Evolutionary conservation across 306 rosid species (phyloP).

Genomic region (Vachellia collinsii): DNA sequence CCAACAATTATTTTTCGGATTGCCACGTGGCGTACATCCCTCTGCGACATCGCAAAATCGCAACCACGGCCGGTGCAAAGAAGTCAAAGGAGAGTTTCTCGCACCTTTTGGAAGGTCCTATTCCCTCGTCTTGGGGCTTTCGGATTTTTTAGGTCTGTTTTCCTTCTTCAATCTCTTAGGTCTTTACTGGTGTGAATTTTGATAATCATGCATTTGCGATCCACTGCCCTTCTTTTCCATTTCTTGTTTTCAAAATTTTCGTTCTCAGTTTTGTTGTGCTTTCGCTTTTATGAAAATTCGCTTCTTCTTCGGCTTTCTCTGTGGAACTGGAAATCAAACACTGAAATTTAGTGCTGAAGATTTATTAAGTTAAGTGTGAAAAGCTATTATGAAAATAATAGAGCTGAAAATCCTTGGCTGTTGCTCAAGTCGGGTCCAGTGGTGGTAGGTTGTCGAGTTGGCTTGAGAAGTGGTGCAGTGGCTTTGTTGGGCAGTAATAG

Average conservation of each 20-base stretch:
- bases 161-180: neutral
- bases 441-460: neutral
- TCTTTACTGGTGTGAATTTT: neutral
- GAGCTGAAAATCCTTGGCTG: neutral
- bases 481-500: neutral
- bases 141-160: neutral
- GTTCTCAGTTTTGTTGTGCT: neutral
- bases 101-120: neutral
- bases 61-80: neutral
- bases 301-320: neutral
- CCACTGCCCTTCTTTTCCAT: neutral
- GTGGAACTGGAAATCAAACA: neutral
- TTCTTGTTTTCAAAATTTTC: neutral
- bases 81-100: neutral
- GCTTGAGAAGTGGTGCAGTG: neutral
- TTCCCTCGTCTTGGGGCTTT: neutral
- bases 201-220: neutral
- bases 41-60: neutral
- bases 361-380: neutral
- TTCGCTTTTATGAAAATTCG: neutral
- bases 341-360: conserved; percentile 14
- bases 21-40: conserved; percentile 6
- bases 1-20: neutral
- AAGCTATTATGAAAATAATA: neutral
- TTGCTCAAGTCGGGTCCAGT: neutral